Evolutionary conservation across 2,329 filamentous ascomycete species (phyloP).

Genomic region (Fusarium continuum): DNA sequence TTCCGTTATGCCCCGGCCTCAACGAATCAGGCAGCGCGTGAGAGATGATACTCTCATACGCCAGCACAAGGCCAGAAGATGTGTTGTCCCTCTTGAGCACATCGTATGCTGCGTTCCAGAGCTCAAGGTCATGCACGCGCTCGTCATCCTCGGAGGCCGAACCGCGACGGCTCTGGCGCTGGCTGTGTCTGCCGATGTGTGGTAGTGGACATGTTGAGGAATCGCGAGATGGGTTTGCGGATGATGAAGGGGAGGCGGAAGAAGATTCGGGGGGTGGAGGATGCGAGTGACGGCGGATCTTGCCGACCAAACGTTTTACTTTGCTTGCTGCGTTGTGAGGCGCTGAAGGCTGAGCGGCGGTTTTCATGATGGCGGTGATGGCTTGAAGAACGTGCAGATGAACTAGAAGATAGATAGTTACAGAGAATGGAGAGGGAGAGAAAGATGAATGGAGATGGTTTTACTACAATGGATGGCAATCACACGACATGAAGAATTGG

Average conservation of each 20-base stretch:
- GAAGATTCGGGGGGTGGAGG: slow-evolving; percentile 13
- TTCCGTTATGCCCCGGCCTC: slow-evolving; percentile 44
- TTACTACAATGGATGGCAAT: slow-evolving; percentile 4
- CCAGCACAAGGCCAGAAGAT: slow-evolving; percentile 46
- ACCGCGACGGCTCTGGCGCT: slow-evolving; percentile 17
- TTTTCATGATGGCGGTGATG: slow-evolving; percentile 22
- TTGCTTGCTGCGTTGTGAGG: slow-evolving; percentile 20
- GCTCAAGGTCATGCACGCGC: slow-evolving; percentile 38
- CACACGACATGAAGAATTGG: not conserved
- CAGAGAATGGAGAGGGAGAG: not conserved
- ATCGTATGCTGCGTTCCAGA: slow-evolving; percentile 51
- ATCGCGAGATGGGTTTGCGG: slow-evolving; percentile 17
- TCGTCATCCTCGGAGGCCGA: slow-evolving; percentile 28
- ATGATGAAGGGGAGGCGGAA: slow-evolving; percentile 22
- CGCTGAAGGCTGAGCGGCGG: slow-evolving; percentile 20
- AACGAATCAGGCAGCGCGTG: slow-evolving; percentile 48
- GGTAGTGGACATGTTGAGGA: slow-evolving; percentile 25
- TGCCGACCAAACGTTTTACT: slow-evolving; percentile 38
- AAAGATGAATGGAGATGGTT: not conserved
- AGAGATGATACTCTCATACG: slow-evolving; percentile 50
- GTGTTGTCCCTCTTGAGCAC: slow-evolving; percentile 43
- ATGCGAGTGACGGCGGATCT: slow-evolving; percentile 34
- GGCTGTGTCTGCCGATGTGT: slow-evolving; percentile 22
- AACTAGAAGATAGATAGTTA: not conserved
- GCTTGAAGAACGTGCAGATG: not conserved